These are phyloP conservation scores for Kokia cookei DNA, from an alignment of 441 rosid genomes.

Conservation along the genomic window DNA sequence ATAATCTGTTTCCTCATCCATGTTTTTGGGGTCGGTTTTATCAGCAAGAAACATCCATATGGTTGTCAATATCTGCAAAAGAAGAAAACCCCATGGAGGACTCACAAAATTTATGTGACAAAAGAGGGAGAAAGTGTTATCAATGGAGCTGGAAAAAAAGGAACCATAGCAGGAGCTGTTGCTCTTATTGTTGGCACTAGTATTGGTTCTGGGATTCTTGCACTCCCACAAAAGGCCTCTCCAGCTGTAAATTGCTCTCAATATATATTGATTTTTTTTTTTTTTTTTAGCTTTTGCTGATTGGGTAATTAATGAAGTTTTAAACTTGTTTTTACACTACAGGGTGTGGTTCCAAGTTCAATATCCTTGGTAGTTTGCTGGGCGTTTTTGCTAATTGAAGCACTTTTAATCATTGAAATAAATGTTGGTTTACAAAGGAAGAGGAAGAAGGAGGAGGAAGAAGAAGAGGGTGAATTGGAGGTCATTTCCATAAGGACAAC, in stretches of 20 bases:
- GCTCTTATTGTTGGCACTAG: slow-evolving; percentile 60
- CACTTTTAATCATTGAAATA: slow-evolving; percentile 49
- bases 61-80: slow-evolving; percentile 18
- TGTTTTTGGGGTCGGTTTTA: neutral
- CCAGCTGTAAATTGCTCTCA: slow-evolving; percentile 35
- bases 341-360: slow-evolving; percentile 64
- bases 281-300: neutral
- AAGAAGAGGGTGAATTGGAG: slow-evolving; percentile 33
- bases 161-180: slow-evolving; percentile 48
- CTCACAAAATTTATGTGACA: neutral
- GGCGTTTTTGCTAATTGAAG: slow-evolving; percentile 56
- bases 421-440: slow-evolving; percentile 33
- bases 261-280: neutral
- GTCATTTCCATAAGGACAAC: slow-evolving; percentile 54
- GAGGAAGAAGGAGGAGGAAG: slow-evolving; percentile 11
- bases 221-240: slow-evolving; percentile 52
- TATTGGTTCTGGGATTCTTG: slow-evolving; percentile 62
- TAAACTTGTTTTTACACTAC: neutral
- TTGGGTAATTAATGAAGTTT: neutral
- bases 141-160: slow-evolving; percentile 26
- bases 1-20: neutral
- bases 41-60: slow-evolving; percentile 10
- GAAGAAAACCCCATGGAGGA: neutral
- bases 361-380: slow-evolving; percentile 43
- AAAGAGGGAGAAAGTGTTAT: slow-evolving; percentile 12